Percentiles rank a stretch among this genome's conserved stretches.
phyloP scores from a whole-genome alignment of 1,284 basidiomycete genomes.

The Irpex sp. region DNA sequence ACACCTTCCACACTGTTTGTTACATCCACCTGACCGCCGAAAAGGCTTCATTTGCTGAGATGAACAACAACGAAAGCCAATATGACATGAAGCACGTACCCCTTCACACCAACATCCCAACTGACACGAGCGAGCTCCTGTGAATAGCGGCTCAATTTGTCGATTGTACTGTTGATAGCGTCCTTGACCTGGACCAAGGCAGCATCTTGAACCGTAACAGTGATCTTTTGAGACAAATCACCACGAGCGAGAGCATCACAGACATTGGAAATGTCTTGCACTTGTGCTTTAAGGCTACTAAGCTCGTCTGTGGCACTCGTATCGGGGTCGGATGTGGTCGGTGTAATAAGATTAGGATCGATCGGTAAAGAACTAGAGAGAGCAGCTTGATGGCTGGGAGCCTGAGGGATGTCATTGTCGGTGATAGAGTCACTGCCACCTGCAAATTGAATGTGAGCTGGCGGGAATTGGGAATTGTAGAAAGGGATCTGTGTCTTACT shows the following conservation, averaged over 20 bases:
- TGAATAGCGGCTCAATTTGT: constrained; percentile 78
- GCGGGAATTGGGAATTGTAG: constrained; percentile 39
- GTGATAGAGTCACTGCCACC: constrained; percentile 45
- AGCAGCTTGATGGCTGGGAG: constrained; percentile 18
- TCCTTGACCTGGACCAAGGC: constrained; percentile 99
- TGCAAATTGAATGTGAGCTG: constrained; percentile 42
- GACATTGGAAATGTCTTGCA: constrained; percentile 88
- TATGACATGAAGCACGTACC: constrained; percentile 35
- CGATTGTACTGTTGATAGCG: constrained; percentile 96
- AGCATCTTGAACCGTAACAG: constrained; percentile 92
- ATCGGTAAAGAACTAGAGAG: constrained; percentile 35
- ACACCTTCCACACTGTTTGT: constrained; percentile 89
- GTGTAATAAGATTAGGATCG: constrained; percentile 52
- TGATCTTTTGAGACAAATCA: constrained; percentile 95
- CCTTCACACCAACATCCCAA: constrained; percentile 92
- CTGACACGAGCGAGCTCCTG: constrained; percentile 84
- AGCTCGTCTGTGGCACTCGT: constrained; percentile 77
- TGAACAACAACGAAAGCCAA: constrained; percentile 8
- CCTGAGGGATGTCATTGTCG: constrained; percentile 31
- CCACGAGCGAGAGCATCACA: constrained; percentile 96
- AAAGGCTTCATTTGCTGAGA: constrained; percentile 76
- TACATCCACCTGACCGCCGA: constrained; percentile 90
- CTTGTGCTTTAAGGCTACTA: constrained; percentile 80
- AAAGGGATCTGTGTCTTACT: constrained; percentile 18
- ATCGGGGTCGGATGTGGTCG: constrained; percentile 59